Evolutionary conservation across 129 eudicot species (phyloP).

Genomic region (Heracleum sosnowskyi): DNA sequence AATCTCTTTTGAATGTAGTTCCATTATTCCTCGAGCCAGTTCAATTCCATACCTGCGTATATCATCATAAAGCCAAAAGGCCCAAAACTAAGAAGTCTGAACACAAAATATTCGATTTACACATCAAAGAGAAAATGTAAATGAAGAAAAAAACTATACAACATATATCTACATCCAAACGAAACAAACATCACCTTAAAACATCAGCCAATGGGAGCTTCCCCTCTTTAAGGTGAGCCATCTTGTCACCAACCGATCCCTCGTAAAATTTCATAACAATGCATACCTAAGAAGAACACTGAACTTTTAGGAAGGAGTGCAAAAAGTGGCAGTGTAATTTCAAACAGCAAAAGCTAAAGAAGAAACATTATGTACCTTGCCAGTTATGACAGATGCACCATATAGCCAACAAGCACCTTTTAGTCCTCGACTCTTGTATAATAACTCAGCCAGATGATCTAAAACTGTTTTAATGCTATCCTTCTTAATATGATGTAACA

Average conservation of each 20-base stretch:
- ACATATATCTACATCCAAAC: neutral
- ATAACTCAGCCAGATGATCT: constrained; percentile 42
- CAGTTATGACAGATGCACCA: constrained; percentile 62
- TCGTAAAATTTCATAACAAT: constrained; percentile 87
- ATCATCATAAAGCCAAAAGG: neutral
- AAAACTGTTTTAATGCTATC: constrained; percentile 49
- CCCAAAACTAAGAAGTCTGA: too few relatives aligned
- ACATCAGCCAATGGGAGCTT: constrained; percentile 59
- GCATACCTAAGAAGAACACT: constrained; percentile 46
- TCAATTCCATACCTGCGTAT: constrained; percentile 65
- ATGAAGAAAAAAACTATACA: neutral
- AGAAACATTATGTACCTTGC: constrained; percentile 43
- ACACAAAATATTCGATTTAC: too few relatives aligned
- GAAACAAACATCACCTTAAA: constrained; percentile 45
- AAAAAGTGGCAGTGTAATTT: neutral
- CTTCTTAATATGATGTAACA: constrained; percentile 71
- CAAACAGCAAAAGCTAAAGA: neutral
- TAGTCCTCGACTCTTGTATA: constrained; percentile 48
- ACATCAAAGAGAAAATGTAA: neutral
- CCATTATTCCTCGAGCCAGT: constrained; percentile 69
- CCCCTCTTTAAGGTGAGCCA: constrained; percentile 70
- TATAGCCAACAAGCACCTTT: constrained; percentile 62
- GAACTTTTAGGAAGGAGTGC: constrained; percentile 12
- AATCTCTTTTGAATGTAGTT: constrained; percentile 65
- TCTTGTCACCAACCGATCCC: constrained; percentile 80